Percentiles rank a stretch among this genome's conserved stretches.
Evolutionary conservation across 2,329 filamentous ascomycete species (phyloP).

Genomic region (Phyllosticta capitalensis): DNA sequence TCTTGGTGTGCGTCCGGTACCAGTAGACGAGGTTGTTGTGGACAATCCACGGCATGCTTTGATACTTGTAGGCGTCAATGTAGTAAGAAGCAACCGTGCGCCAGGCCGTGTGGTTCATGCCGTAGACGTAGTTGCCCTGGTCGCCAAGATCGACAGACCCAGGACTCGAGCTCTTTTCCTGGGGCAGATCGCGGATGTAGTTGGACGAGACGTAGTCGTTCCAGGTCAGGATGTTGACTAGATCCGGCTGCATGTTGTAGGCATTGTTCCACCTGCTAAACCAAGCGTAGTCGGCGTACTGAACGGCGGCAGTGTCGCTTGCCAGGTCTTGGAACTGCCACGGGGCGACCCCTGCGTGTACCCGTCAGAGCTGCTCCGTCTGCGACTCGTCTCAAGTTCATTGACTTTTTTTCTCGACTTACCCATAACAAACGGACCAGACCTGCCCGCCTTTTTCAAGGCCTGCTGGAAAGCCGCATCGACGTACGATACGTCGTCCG

Average conservation of each 20-base stretch:
- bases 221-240: slow-evolving; percentile 31
- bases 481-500: slow-evolving; percentile 7
- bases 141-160: slow-evolving; percentile 14
- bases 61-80: slow-evolving; percentile 27
- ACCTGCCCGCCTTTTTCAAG: slow-evolving; percentile 23
- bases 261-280: slow-evolving; percentile 19
- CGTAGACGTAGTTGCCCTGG: slow-evolving; percentile 27
- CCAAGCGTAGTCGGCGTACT: slow-evolving; percentile 30
- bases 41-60: slow-evolving; percentile 22
- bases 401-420: slow-evolving; percentile 11
- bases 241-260: slow-evolving; percentile 25
- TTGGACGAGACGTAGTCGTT: slow-evolving; percentile 32
- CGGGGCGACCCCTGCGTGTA: slow-evolving; percentile 25
- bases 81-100: slow-evolving; percentile 31
- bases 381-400: background rate
- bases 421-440: slow-evolving; percentile 32
- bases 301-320: slow-evolving; percentile 23
- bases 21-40: slow-evolving; percentile 30
- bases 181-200: slow-evolving; percentile 30
- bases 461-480: slow-evolving; percentile 27
- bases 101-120: slow-evolving; percentile 29
- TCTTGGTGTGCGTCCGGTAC: slow-evolving; percentile 30
- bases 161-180: slow-evolving; percentile 18
- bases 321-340: slow-evolving; percentile 33
- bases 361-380: slow-evolving; percentile 5